Evolutionary conservation across 345 rosid species (phyloP).

Genomic region (Camelina sativa): DNA sequence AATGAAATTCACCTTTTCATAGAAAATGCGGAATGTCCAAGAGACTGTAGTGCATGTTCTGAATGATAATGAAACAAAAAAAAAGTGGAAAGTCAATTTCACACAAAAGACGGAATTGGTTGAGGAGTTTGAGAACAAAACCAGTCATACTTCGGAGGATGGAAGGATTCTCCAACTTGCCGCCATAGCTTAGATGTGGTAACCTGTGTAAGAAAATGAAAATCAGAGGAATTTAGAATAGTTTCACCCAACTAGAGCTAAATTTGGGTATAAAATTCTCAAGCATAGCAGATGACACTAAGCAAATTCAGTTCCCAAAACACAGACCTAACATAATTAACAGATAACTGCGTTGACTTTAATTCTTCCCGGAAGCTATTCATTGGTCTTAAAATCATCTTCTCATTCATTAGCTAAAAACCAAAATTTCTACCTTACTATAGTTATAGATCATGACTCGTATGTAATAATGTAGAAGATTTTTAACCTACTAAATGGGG

Average conservation of each 20-base stretch:
- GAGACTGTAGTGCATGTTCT: constrained; percentile 98
- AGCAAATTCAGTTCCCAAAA: constrained; percentile 17
- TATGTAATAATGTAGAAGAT: constrained; percentile 10
- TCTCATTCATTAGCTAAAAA: neutral
- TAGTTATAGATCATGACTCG: neutral
- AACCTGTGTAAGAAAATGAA: constrained; percentile 57
- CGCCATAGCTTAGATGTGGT: constrained; percentile 89
- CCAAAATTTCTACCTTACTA: neutral
- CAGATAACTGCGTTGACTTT: constrained; percentile 6
- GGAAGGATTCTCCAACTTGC: constrained; percentile 97
- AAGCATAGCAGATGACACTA: neutral
- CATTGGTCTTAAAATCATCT: neutral
- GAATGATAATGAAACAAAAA: constrained; percentile 28
- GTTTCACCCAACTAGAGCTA: constrained; percentile 1
- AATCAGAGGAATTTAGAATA: constrained; percentile 3
- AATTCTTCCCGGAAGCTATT: neutral
- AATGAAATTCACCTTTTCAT: constrained; percentile 70
- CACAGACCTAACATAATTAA: constrained; percentile 27
- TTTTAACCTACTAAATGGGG: neutral
- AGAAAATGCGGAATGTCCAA: constrained; percentile 97
- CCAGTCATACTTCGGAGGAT: constrained; percentile 89
- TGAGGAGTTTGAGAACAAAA: constrained; percentile 10
- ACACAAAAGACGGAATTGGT: neutral
- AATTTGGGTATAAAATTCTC: neutral
- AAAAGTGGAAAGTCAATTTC: constrained; percentile 4